Evolutionary conservation across 2,329 filamentous ascomycete species (phyloP).

Genomic region (Tolypocladium inflatum): DNA sequence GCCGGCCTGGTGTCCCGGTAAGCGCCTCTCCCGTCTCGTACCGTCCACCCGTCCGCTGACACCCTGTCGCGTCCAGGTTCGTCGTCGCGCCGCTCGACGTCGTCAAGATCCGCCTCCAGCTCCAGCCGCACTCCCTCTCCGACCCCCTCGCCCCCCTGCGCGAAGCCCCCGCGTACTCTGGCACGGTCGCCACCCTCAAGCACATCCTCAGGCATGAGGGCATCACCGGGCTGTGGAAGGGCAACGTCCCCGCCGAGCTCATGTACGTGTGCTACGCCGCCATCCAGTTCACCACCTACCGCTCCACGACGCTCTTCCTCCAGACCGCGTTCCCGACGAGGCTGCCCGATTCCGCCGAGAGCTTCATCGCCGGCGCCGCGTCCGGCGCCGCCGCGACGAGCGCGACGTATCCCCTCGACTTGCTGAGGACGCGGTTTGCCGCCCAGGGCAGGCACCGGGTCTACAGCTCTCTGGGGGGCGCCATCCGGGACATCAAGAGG

Average conservation of each 20-base stretch:
- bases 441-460: conserved; percentile 75
- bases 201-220: conserved; percentile 76
- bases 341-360: conserved; percentile 60
- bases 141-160: conserved; percentile 57
- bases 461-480: conserved; percentile 62
- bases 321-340: conserved; percentile 33
- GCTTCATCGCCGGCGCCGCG: conserved; percentile 73
- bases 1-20: conserved; percentile 86
- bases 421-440: conserved; percentile 91
- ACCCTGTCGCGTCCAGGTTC: conserved; percentile 47
- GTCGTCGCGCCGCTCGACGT: conserved; percentile 93
- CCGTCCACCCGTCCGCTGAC: not conserved
- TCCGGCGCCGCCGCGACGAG: conserved; percentile 78
- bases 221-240: conserved; percentile 86
- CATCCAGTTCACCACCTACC: conserved; percentile 84
- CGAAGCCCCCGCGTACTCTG: conserved; percentile 52
- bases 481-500: conserved; percentile 61
- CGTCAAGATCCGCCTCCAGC: conserved; percentile 93
- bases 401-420: conserved; percentile 83
- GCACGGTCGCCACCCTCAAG: conserved; percentile 64
- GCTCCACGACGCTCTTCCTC: conserved; percentile 60
- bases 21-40: conserved; percentile 5
- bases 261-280: conserved; percentile 90
- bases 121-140: conserved; percentile 78
- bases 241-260: conserved; percentile 89